Base-by-base conservation (phyloP, 805 yeast species). In the Candida montana region DNA sequence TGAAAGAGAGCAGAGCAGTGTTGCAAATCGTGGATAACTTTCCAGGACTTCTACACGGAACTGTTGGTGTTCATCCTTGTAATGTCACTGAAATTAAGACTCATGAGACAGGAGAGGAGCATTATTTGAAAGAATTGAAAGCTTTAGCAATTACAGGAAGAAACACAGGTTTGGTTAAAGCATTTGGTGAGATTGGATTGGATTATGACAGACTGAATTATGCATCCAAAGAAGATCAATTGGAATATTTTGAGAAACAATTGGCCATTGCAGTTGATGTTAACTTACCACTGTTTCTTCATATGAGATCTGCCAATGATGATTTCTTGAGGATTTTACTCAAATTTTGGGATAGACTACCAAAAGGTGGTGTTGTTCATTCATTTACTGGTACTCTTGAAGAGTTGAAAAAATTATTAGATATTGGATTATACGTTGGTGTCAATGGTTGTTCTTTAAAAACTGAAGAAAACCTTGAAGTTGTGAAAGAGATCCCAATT, bases 11-110 rank as follows among this genome's bases (percentile, higher is more conserved):
- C 17, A 53, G 59, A 28, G 65, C 68, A n/a, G 83, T 89, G 7
- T 59, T 85, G 15, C 72, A 69, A 13, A 55, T 90, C 24, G 79
- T 84, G 12, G 47, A 36, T 20, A 42, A 42, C 2, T 39, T 41
- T 39, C 64, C 65, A 4, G 56, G 54, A 9, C 53, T 47, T 13
- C 57, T 81, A 24, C 74, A 65, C 46, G 77, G 84, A 19, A 93
- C 99, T 0, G 90, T 81, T 2, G 99, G 99, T 11, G 95, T 91
- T 2, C 99, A 93, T 65, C 99, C 99, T 0, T 91, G 99, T 62
- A 69, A 83, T 15, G 95, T 89, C 0, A 60, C 59, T 55, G 90
- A 71, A 51, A 74, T 79, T 48, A 43, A 33, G 10, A 39, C 30
- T 10, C 29, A 37, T 18, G 53, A 54, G 11, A 49, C 48, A 4